Percentiles rank a stretch among this genome's conserved stretches.
phyloP scores from a whole-genome alignment of 129 eudicot species.

The Artemisia argyi region DNA sequence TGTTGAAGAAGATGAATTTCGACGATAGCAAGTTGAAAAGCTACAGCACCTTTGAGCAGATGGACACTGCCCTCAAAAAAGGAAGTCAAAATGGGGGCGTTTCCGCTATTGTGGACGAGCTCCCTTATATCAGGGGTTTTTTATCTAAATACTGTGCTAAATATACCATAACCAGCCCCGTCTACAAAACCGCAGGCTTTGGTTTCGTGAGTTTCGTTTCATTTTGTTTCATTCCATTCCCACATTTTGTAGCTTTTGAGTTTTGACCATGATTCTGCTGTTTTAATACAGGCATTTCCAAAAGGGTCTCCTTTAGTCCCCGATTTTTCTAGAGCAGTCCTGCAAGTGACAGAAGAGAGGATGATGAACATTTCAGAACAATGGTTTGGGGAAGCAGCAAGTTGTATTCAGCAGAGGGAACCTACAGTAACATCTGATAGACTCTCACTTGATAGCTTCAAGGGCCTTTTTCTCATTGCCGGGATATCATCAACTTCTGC shows the following conservation, averaged over 20 bases:
- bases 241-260: neutral
- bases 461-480: constrained; percentile 55
- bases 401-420: constrained; percentile 28
- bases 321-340: constrained; percentile 50
- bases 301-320: constrained; percentile 51
- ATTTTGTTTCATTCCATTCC: constrained; percentile 2
- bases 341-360: constrained; percentile 42
- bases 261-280: neutral
- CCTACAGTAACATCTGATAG: constrained; percentile 34
- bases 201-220: constrained; percentile 19
- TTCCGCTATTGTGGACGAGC: constrained; percentile 51
- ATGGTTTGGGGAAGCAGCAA: constrained; percentile 38
- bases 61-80: constrained; percentile 42
- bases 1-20: constrained; percentile 31
- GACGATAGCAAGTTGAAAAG: constrained; percentile 32
- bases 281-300: constrained; percentile 49
- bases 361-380: constrained; percentile 27
- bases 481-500: constrained; percentile 47
- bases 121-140: constrained; percentile 51
- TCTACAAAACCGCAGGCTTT: constrained; percentile 25
- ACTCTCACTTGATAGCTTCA: constrained; percentile 56
- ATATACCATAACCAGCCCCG: constrained; percentile 43
- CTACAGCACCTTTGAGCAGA: constrained; percentile 34
- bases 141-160: constrained; percentile 39
- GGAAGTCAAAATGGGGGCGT: constrained; percentile 57